These are phyloP conservation scores for Ophiostoma ips DNA, from an alignment of 2,329 filamentous ascomycete species.

Conservation along the genomic window DNA sequence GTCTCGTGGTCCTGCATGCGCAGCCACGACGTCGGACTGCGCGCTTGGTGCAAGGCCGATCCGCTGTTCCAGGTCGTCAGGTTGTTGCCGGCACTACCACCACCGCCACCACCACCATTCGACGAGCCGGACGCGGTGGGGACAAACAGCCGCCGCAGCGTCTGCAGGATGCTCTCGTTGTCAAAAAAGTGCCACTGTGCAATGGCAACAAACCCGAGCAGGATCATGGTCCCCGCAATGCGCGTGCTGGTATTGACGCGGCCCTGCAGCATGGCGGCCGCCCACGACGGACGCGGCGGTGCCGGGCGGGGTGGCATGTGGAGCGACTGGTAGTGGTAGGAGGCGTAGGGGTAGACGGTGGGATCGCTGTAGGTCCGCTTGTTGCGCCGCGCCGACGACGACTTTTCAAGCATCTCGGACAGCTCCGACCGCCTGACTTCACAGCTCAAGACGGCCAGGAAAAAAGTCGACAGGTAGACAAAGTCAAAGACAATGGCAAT, in stretches of 20 bases:
- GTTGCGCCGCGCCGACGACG: slow-evolving; percentile 28
- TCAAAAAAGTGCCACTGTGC: slow-evolving; percentile 70
- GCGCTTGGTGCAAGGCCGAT: slow-evolving; percentile 53
- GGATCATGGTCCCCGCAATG: slow-evolving; percentile 59
- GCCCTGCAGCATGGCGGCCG: slow-evolving; percentile 48
- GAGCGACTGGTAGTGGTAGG: slow-evolving; percentile 9
- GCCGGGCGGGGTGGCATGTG: background rate
- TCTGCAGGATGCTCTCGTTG: slow-evolving; percentile 24
- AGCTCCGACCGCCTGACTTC: slow-evolving; percentile 66
- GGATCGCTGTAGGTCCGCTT: background rate
- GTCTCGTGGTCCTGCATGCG: slow-evolving; percentile 67
- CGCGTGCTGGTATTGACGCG: slow-evolving; percentile 55
- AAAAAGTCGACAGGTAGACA: slow-evolving; percentile 67
- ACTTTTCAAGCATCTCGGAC: slow-evolving; percentile 53
- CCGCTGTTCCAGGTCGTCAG: slow-evolving; percentile 15
- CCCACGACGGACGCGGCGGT: slow-evolving; percentile 35
- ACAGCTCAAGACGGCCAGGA: slow-evolving; percentile 64
- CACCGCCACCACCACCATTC: background rate
- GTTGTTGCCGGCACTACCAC: slow-evolving; percentile 12
- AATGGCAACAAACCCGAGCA: slow-evolving; percentile 57
- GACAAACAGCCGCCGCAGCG: slow-evolving; percentile 19
- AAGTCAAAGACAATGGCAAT: slow-evolving; percentile 66
- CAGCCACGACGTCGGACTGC: slow-evolving; percentile 65
- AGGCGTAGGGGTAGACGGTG: slow-evolving; percentile 7
- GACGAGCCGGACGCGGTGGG: background rate